Evolutionary conservation across 192 early-diverging fungal genomes (phyloP), one percentile per base, ranked within the genome.

Genomic region (Dispira parvispora): DNA sequence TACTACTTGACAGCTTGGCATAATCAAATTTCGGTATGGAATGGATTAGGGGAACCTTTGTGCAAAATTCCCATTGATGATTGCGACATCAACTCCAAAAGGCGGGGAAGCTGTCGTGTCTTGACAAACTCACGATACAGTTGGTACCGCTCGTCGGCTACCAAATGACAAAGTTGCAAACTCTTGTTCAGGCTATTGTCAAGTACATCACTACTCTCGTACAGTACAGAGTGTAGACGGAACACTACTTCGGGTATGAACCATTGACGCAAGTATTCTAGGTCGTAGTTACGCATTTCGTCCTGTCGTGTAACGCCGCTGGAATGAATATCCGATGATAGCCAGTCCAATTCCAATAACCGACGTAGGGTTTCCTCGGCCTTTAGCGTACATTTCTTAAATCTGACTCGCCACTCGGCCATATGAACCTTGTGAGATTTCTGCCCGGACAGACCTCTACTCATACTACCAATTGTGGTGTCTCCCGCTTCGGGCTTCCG

Each of bases 181-280:
- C 73, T 75, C 66, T 27, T 72, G 73, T 53, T 65, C 26, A 78
- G 73, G 32, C 78, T 82, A 66, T 71, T 72, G 23, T 71, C 69
- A 21, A 81, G 28, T 16, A 80, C 62, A 21, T 75, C 71, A 13
- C 81, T 70, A 10, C 83, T 86, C 43, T 86, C 78, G 65, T 71
- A 86, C 47, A 84, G 71, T 25, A 91, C 71, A 12, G 81, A 68
- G 67, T 91, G 84, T 55, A 88, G 65, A 45, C 80, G 80, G 63
- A 87, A 71, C 42, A 87, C 73, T 2, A 85, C 61, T 62, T 88
- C 81, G 6, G 89, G 84, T 16, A 85, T 71, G 50, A 77, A 82
- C 27, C 78, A 67, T 63, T 72, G 67, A 47, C 83, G 80, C 62
- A 82, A 61, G 18, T 61, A 63, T 32, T 46, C 46, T 57, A 82